Evolutionary conservation across 306 rosid species (phyloP).

Genomic region (Acacia crassicarpa): DNA sequence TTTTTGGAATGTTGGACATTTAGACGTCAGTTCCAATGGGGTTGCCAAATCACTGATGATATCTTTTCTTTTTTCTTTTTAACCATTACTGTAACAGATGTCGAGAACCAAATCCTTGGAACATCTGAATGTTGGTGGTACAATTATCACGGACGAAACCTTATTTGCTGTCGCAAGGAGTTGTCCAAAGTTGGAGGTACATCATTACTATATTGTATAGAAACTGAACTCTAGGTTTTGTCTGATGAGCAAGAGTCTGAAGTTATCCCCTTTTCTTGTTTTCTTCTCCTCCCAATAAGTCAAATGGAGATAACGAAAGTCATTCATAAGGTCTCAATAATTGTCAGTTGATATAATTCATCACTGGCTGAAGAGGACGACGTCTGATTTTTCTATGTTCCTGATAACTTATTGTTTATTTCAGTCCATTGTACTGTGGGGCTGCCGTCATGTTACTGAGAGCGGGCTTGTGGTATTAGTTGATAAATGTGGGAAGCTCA

Average conservation of each 20-base stretch:
- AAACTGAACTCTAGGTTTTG: not conserved
- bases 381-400: not conserved
- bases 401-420: slow-evolving; percentile 18
- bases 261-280: not conserved
- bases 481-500: slow-evolving; percentile 70
- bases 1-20: not conserved
- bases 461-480: slow-evolving; percentile 68
- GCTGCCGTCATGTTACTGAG: slow-evolving; percentile 88
- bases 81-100: slow-evolving; percentile 49
- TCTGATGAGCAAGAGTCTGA: not conserved
- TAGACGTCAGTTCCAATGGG: not conserved
- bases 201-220: slow-evolving; percentile 1
- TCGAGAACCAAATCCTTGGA: slow-evolving; percentile 69
- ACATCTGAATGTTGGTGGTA: slow-evolving; percentile 87
- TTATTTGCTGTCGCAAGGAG: slow-evolving; percentile 62
- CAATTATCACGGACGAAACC: slow-evolving; percentile 84
- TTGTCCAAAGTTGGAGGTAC: slow-evolving; percentile 80
- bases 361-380: not conserved
- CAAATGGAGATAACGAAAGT: not conserved
- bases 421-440: slow-evolving; percentile 85
- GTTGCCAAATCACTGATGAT: no score
- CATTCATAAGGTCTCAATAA: not conserved
- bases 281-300: not conserved
- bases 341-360: not conserved
- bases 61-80: not conserved